Base-by-base conservation (phyloP, 768 basidiomycete species). In the Lactifluus pinguis region DNA sequence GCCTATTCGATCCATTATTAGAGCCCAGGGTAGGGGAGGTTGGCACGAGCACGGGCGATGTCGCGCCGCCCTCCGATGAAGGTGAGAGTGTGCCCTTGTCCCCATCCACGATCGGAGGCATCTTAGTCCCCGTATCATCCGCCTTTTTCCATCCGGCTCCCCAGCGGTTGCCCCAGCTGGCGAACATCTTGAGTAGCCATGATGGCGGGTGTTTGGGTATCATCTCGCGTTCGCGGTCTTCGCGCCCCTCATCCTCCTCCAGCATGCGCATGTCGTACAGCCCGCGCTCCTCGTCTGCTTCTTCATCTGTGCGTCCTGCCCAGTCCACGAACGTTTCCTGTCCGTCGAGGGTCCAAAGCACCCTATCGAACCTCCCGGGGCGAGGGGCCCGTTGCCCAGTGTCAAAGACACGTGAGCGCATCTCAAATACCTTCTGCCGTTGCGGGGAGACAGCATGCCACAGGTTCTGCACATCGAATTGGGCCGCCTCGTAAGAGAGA, bases 181-280 rank as follows among this genome's bases (percentile, higher is more conserved):
- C 88, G 70, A 91, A 87, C 72, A 89, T 82, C 67, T 79, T 76
- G 67, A 91, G 72, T 56, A 89, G 69, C 89, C 89, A 90, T 77
- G 88, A 83, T 41, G 87, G 60, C 11, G 60, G 87, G 57, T 83
- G 82, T 69, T 87, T 83, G 34, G 87, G 87, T 57, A 82, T 83
- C 69, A 87, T 83, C 21, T 73, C 74, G 36, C 78, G 78, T 70
- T 83, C 78, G 68, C 78, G 77, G 49, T 84, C 81, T 44, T 79
- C 81, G 59, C 81, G 80, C 57, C 71, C 70, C 63, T 82, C 80
- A 25, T 68, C 73, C 36, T 73, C 72, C 5, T 71, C 74, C 21
- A 66, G 66, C 14, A 67, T 61, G 29, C 49, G 56, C 51, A 66
- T 65, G 25, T 69, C 74, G 21, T 71, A 67, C 41, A 75, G 49